These are phyloP conservation scores for Morella rubra DNA, from an alignment of 306 rosid genomes.

Conservation along the genomic window DNA sequence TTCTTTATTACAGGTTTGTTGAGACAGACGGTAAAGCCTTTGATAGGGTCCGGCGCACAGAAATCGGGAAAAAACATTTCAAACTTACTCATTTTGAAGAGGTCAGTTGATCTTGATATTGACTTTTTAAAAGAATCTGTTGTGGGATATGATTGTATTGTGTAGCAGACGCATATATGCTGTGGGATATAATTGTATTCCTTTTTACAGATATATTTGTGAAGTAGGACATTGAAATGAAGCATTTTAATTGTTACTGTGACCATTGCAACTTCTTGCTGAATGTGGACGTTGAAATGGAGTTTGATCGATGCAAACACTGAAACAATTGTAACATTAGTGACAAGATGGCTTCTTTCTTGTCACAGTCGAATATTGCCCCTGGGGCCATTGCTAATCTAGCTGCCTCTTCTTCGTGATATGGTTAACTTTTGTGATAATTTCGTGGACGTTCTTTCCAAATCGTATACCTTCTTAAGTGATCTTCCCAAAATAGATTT, in stretches of 20 bases:
- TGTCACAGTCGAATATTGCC: background rate
- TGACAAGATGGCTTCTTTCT: background rate
- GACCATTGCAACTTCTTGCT: background rate
- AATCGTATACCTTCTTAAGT: background rate
- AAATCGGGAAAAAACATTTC: slow-evolving; percentile 91
- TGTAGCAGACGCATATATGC: no score
- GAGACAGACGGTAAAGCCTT: slow-evolving; percentile 96
- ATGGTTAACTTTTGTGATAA: background rate
- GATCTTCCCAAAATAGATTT: background rate
- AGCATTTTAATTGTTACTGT: background rate
- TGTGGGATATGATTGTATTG: background rate
- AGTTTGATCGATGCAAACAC: background rate
- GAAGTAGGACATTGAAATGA: no score
- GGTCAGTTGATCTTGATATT: slow-evolving; percentile 47
- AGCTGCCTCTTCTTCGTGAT: background rate
- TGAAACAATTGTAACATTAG: background rate
- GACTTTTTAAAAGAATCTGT: background rate
- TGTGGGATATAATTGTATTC: no score
- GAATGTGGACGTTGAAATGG: background rate
- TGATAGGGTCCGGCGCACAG: slow-evolving; percentile 74
- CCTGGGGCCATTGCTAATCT: background rate
- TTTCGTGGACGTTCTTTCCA: background rate
- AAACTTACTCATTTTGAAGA: slow-evolving; percentile 97
- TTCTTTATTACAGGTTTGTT: slow-evolving; percentile 67
- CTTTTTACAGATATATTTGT: no score